Conservation (phyloP, 345 rosid genomes). For the Euphorbia peplus region DNA sequence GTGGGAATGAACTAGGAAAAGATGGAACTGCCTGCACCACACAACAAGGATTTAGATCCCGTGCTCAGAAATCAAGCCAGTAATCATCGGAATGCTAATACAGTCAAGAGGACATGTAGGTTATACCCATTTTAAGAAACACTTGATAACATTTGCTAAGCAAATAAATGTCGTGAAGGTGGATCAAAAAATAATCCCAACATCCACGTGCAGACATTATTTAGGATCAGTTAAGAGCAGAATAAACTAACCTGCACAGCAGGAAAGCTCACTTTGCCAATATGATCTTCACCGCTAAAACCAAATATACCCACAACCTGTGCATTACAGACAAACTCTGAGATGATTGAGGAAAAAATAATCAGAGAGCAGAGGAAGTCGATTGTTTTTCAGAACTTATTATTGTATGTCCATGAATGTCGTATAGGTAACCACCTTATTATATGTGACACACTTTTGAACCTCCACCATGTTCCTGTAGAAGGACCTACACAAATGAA, state of each 20-base stretch:
- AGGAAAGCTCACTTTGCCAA: constrained; percentile 90
- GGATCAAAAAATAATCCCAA: constrained; percentile 6
- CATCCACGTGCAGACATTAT: constrained; percentile 1
- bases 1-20: constrained; percentile 90
- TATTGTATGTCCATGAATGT: background rate
- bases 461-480: constrained; percentile 89
- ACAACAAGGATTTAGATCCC: constrained; percentile 6
- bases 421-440: constrained; percentile 49
- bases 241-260: constrained; percentile 70
- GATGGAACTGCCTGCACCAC: constrained; percentile 84
- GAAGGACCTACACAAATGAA: constrained; percentile 55
- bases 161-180: background rate
- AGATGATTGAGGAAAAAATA: background rate
- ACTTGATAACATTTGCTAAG: background rate
- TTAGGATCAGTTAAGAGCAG: constrained; percentile 4
- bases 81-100: background rate
- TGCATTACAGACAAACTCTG: constrained; percentile 7
- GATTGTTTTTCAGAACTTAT: background rate
- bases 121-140: background rate
- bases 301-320: constrained; percentile 90
- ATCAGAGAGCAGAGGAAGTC: background rate
- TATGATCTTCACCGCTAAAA: constrained; percentile 90
- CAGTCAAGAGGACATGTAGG: background rate
- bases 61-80: background rate
- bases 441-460: constrained; percentile 78